Conservation (phyloP, 1,139 yeast species). For the Pichia sp. region DNA sequence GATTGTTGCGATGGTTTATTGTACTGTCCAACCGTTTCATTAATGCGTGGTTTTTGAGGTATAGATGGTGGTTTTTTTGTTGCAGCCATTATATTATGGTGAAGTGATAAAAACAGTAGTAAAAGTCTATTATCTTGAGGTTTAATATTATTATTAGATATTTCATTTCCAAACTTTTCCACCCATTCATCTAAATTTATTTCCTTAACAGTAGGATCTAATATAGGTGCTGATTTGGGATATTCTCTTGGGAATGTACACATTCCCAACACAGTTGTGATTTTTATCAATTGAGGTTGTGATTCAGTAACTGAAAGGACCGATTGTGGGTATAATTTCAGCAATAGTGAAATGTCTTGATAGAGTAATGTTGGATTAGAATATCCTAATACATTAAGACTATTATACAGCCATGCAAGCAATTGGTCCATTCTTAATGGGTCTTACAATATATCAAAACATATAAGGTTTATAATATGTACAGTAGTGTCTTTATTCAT, state of each 20-base stretch:
- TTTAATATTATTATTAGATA: constrained; percentile 18
- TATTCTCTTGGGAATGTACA: constrained; percentile 58
- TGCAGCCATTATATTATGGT: neutral
- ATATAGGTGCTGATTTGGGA: constrained; percentile 55
- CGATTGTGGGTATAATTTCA: neutral
- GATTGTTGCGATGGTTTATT: neutral
- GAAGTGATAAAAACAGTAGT: constrained; percentile 28
- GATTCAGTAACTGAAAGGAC: neutral
- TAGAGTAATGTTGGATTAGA: neutral
- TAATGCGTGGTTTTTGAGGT: neutral
- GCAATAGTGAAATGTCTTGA: constrained; percentile 4
- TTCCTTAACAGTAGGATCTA: neutral
- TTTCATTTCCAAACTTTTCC: constrained; percentile 14
- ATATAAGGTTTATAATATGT: too few species aligned
- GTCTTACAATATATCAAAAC: too few species aligned
- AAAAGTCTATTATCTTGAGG: constrained; percentile 27
- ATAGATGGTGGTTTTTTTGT: neutral
- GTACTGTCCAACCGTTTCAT: neutral
- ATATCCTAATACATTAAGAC: neutral
- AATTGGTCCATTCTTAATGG: neutral
- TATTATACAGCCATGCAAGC: neutral
- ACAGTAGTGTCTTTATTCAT: neutral
- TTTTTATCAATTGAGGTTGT: neutral
- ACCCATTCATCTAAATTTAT: constrained; percentile 63
- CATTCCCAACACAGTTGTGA: constrained; percentile 32